Evolutionary conservation across 257 asterid species (phyloP).

Genomic region (Petunia axillaris): DNA sequence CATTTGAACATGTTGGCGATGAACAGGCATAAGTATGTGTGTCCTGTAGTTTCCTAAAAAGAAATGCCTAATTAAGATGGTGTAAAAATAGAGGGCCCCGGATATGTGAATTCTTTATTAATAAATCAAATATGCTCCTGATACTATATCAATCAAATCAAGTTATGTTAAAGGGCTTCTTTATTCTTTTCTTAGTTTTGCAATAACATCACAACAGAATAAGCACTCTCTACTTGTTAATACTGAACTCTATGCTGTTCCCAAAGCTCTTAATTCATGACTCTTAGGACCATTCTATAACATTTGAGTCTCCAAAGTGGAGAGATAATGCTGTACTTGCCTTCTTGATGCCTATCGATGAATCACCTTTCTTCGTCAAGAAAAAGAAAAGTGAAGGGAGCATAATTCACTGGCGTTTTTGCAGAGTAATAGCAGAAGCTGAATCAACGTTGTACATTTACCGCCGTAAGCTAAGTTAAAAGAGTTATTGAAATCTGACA

Average conservation of each 20-base stretch:
- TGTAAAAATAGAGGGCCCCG: background rate
- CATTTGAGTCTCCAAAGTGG: conserved; percentile 17
- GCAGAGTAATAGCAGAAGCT: no score
- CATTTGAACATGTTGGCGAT: background rate
- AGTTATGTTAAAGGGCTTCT: background rate
- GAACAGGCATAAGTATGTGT: background rate
- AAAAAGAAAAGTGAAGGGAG: no score
- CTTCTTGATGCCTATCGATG: background rate
- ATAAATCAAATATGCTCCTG: background rate
- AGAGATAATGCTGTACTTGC: background rate
- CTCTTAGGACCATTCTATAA: background rate
- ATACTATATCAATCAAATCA: conserved; percentile 2
- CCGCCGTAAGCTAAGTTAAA: background rate
- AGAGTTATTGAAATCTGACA: background rate
- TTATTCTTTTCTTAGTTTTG: conserved; percentile 4
- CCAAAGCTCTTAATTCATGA: background rate
- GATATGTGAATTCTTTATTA: background rate
- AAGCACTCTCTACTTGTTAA: background rate
- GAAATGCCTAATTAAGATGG: background rate
- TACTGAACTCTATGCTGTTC: conserved; percentile 1
- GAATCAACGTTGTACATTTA: no score
- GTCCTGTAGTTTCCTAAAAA: background rate
- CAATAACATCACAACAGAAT: background rate
- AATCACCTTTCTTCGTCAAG: no score
- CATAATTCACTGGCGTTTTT: no score